Evolutionary conservation across 495 filamentous ascomycete species (phyloP).

Genomic region (Talaromyces thailandensis): DNA sequence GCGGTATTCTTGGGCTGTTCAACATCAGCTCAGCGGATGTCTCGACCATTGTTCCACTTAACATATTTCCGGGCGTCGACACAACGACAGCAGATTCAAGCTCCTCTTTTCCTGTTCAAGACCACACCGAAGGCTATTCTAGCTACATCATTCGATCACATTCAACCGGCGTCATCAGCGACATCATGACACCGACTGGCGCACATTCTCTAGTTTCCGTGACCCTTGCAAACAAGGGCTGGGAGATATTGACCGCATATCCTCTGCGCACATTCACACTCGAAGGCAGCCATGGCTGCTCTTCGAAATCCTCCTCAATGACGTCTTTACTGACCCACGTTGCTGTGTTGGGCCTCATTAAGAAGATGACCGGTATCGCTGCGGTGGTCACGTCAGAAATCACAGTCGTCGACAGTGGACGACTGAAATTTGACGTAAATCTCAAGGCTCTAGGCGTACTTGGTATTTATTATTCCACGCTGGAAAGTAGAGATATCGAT

Average conservation of each 20-base stretch:
- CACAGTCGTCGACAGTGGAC: conserved; percentile 46
- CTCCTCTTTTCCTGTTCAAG: conserved; percentile 7
- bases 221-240: conserved; percentile 52
- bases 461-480: conserved; percentile 60
- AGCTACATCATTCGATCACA: conserved; percentile 68
- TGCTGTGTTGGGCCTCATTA: conserved; percentile 71
- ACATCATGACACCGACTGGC: conserved; percentile 29
- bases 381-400: conserved; percentile 57
- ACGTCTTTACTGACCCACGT: conserved; percentile 25
- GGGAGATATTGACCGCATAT: conserved; percentile 75
- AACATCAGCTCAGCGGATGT: conserved; percentile 54
- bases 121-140: conserved; percentile 13
- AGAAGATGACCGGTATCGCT: conserved; percentile 83
- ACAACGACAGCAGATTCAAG: conserved; percentile 6
- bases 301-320: neutral
- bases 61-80: conserved; percentile 62
- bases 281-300: conserved; percentile 11
- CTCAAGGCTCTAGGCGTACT: conserved; percentile 77
- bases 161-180: conserved; percentile 53
- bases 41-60: conserved; percentile 58
- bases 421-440: conserved; percentile 50
- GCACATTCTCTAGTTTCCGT: conserved; percentile 43
- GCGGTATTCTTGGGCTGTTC: conserved; percentile 74
- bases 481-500: conserved; percentile 48
- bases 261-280: conserved; percentile 49